Conservation (phyloP, 192 early-diverging fungal genomes). For the Umbelopsis ramanniana region DNA sequence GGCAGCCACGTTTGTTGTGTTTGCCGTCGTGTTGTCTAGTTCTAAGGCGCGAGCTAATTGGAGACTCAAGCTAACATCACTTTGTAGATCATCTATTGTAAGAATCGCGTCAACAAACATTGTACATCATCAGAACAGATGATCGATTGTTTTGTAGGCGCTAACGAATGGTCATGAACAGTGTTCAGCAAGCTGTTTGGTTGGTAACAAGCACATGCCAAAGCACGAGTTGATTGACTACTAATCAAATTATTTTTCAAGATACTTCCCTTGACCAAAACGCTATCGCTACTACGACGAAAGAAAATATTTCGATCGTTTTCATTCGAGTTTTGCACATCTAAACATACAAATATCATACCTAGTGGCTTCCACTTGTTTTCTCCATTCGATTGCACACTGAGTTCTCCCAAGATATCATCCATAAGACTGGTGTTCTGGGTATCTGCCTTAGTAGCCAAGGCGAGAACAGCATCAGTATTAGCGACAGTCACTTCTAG, state of each 20-base stretch:
- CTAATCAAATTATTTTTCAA: background rate
- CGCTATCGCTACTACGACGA: background rate
- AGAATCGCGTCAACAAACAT: slow-evolving; percentile 14
- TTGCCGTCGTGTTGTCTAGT: background rate
- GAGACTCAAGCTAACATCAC: background rate
- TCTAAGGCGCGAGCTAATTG: background rate
- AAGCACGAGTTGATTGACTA: no score
- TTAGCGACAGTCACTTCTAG: background rate
- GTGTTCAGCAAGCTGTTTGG: background rate
- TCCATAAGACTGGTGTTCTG: background rate
- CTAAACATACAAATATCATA: background rate
- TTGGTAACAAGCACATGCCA: no score
- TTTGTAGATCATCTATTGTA: slow-evolving; percentile 11
- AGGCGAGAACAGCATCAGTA: background rate
- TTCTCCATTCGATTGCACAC: background rate
- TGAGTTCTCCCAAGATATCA: background rate
- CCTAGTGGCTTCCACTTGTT: background rate
- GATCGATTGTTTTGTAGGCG: background rate
- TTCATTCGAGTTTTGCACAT: no score
- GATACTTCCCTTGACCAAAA: background rate
- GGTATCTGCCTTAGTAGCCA: background rate
- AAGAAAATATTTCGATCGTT: no score
- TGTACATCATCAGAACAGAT: background rate
- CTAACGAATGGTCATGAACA: background rate
- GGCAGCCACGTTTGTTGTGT: background rate